Percentiles rank a stretch among this genome's conserved stretches.
Evolutionary conservation across 1,284 basidiomycete genomes (phyloP).

Genomic region (Heliocybe sulcata): DNA sequence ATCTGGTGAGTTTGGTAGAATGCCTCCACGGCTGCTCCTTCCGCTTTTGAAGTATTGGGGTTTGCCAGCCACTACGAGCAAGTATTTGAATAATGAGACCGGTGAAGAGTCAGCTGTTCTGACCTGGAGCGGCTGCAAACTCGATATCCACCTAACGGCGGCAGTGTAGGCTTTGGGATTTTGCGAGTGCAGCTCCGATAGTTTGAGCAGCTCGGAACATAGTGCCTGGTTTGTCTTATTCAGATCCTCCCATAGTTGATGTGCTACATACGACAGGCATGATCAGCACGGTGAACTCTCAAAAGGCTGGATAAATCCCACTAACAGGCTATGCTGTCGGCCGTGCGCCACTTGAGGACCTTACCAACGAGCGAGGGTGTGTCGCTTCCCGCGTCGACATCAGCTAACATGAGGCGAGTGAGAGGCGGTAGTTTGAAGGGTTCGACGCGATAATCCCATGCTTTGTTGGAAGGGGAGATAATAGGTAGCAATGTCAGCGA

Average conservation of each 20-base stretch:
- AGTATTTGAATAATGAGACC: not conserved
- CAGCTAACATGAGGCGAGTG: conserved; percentile 80
- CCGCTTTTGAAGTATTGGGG: conserved; percentile 35
- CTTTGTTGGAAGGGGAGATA: conserved; percentile 51
- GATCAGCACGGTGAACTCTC: conserved; percentile 7
- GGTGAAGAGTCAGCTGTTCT: conserved; percentile 7
- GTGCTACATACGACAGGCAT: conserved; percentile 32
- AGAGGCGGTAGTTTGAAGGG: conserved; percentile 78
- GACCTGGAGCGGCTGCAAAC: conserved; percentile 52
- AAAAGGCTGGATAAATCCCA: not conserved
- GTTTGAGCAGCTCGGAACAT: conserved; percentile 38
- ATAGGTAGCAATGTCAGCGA: conserved; percentile 22
- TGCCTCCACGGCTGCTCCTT: conserved; percentile 37
- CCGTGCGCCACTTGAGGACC: conserved; percentile 80
- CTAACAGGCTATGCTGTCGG: not conserved
- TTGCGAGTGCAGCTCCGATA: conserved; percentile 39
- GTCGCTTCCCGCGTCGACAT: conserved; percentile 90
- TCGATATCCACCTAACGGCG: conserved; percentile 53
- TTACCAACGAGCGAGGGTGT: conserved; percentile 88
- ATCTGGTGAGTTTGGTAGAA: conserved; percentile 51
- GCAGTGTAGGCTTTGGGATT: conserved; percentile 43
- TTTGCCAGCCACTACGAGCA: conserved; percentile 47
- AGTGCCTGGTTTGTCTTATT: conserved; percentile 55
- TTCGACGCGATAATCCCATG: conserved; percentile 61
- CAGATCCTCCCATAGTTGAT: conserved; percentile 65